phyloP scores from a whole-genome alignment of 2,329 filamentous ascomycete species.

The Hirsutella minnesotensis region DNA sequence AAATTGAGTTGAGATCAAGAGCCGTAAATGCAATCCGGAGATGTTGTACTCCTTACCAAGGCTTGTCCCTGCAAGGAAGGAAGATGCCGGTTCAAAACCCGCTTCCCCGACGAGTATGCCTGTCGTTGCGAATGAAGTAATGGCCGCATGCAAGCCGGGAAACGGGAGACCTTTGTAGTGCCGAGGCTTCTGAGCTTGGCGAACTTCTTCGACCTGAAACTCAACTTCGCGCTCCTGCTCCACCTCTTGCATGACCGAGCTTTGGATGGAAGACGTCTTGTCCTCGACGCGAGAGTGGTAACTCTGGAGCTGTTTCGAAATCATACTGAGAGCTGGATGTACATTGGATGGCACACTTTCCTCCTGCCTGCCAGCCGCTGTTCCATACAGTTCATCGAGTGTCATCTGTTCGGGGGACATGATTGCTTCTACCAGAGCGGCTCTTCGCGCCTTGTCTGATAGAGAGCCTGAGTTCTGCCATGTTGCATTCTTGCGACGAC shows the following conservation, averaged over 20 bases:
- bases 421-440: constrained; percentile 15
- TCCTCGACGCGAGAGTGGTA: background rate
- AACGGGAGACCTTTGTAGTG: constrained; percentile 28
- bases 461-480: constrained; percentile 30
- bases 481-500: constrained; percentile 38
- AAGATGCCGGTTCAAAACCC: constrained; percentile 11
- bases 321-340: background rate
- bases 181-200: constrained; percentile 36
- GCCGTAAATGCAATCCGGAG: constrained; percentile 2
- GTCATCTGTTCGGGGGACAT: constrained; percentile 42
- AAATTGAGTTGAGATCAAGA: constrained; percentile 24
- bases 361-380: constrained; percentile 5
- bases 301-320: background rate
- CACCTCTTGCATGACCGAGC: constrained; percentile 46
- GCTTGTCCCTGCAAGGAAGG: constrained; percentile 24
- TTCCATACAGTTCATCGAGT: constrained; percentile 44
- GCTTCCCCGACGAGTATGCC: constrained; percentile 18
- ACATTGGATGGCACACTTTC: background rate
- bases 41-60: constrained; percentile 24
- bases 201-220: constrained; percentile 43
- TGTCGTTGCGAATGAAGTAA: constrained; percentile 31
- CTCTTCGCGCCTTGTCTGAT: constrained; percentile 16
- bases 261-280: background rate
- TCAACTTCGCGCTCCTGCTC: constrained; percentile 48
- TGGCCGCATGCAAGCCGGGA: constrained; percentile 31